Conservation (phyloP, 768 basidiomycete species). For the Macrolepiota albuminosa region DNA sequence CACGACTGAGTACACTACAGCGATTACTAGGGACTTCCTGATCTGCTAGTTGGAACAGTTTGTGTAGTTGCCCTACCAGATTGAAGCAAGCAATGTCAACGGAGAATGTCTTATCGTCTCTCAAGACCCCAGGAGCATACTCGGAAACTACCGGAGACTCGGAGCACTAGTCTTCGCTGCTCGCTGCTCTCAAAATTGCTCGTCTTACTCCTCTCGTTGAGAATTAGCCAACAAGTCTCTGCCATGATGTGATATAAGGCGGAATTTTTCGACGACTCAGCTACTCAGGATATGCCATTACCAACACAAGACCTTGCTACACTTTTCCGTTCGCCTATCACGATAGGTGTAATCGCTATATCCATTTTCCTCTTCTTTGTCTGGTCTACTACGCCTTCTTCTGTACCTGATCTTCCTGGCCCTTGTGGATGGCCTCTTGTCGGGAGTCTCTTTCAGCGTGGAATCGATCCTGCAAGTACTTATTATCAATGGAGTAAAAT, state of each 20-base stretch:
- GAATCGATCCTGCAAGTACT: constrained; percentile 13
- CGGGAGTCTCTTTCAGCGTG: constrained; percentile 15
- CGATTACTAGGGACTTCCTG: too few relatives aligned
- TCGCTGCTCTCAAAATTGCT: constrained; percentile 1
- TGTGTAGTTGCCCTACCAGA: too few relatives aligned
- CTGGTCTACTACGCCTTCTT: constrained; percentile 7
- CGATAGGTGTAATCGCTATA: not conserved
- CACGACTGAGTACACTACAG: too few relatives aligned
- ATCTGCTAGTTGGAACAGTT: too few relatives aligned
- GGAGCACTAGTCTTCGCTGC: not conserved
- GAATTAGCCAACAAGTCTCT: not conserved
- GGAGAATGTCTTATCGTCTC: too few relatives aligned
- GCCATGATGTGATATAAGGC: not conserved
- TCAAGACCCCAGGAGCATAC: too few relatives aligned
- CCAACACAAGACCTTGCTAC: not conserved
- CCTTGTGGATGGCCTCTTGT: constrained; percentile 15
- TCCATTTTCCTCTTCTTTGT: not conserved
- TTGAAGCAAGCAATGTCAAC: too few relatives aligned
- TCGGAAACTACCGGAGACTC: too few relatives aligned
- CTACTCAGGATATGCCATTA: not conserved
- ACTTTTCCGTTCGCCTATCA: not conserved
- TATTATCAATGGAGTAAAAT: constrained; percentile 15
- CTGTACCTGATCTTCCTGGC: constrained; percentile 12
- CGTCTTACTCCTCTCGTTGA: not conserved
- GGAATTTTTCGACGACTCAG: not conserved